Base-by-base conservation (phyloP, 2,329 filamentous ascomycete species). In the Cordyceps tenuipes region DNA sequence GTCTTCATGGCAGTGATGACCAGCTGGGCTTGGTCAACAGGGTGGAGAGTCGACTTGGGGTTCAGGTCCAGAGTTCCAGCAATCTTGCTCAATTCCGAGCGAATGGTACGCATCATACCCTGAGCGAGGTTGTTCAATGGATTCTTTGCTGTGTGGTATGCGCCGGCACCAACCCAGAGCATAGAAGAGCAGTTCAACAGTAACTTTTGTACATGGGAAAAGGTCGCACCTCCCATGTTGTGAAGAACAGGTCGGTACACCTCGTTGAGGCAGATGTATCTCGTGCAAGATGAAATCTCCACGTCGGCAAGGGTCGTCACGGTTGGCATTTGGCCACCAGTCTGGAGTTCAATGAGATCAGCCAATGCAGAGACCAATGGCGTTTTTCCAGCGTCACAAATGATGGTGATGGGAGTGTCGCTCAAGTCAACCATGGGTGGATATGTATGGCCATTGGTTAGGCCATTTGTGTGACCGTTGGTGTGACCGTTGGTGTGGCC, bases 11-110 rank as follows among this genome's bases (percentile, higher is more conserved):
- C 68, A 6, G 59, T 60, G 0, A 75, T 61, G 39, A 77, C 69
- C 10, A 74, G 68, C 10, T 68, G 67, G 0, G 70, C 71, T 1
- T 68, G 70, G 5, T 67, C 68, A 12, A 64, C 62, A 17, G 66
- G 61, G 13, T 69, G 64, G 15, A 73, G 67, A 17, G 65, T 55
- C 8, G 72, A 72, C 9, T 66, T 63, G 4, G 72, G 72, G 39
- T 80, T 75, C 1, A 81, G 67, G 53, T 80, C 78, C 0, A 81
- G 68, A 1, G 75, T 78, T 1, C 76, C 75, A 17, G 77, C 75
- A 13, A 70, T 71, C 52, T 78, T 73, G 26, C 72, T 71, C 1
- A 75, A 74, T 64, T 80, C 78, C 1, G 78, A 79, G 1, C 78
- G 76, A 23, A 80, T 70, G 1, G 74, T 76, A 36, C 78, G 71